Conservation (phyloP, 768 basidiomycete species). For the Agaricus blazei region DNA sequence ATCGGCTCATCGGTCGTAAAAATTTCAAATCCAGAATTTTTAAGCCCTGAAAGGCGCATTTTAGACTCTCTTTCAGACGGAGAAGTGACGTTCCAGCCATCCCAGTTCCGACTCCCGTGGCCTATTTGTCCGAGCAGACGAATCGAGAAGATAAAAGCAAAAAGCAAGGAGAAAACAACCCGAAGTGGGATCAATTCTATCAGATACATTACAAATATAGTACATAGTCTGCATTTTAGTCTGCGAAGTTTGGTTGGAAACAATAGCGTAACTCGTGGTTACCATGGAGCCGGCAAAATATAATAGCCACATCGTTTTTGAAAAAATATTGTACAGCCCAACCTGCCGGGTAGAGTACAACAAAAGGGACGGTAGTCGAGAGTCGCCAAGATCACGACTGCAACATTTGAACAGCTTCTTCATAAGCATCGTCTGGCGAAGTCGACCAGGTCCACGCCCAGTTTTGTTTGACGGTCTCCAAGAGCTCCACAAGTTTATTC, state of each 20-base stretch:
- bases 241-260: not conserved
- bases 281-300: not conserved
- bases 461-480: constrained; percentile 36
- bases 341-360: not conserved
- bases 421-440: constrained; percentile 34
- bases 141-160: too few species aligned
- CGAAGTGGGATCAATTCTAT: not conserved
- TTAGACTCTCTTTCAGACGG: too few species aligned
- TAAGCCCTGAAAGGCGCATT: too few species aligned
- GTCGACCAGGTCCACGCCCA: constrained; percentile 64
- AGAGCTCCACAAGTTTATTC: constrained; percentile 33
- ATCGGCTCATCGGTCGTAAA: too few species aligned
- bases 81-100: too few species aligned
- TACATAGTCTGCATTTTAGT: not conserved
- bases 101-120: too few species aligned
- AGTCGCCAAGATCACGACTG: constrained; percentile 13
- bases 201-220: not conserved
- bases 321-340: too few species aligned
- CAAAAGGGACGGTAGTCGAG: not conserved
- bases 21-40: too few species aligned
- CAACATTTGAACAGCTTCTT: constrained; percentile 31
- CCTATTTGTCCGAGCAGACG: too few species aligned
- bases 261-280: not conserved
- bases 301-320: too few species aligned
- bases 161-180: too few species aligned